Base-by-base conservation (phyloP, 495 filamentous ascomycete genomes). In the Clohesyomyces aquaticus region DNA sequence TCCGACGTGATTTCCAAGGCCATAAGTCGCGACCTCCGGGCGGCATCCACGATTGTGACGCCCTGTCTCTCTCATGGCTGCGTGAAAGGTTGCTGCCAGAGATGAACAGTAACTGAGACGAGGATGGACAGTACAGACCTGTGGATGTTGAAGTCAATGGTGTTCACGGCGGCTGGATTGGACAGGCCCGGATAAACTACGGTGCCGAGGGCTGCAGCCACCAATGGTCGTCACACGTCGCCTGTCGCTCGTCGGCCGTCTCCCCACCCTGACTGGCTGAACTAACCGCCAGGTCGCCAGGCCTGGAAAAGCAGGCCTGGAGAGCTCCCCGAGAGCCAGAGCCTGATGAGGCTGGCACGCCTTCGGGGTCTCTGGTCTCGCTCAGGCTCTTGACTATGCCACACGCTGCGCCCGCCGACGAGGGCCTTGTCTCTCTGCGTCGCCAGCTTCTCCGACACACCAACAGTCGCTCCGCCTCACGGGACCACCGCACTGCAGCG, bases 301-400 rank as follows among this genome's bases (percentile, higher is more conserved):
- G 26, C 4, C 23, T 52, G 16, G 48, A n/a, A n/a, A n/a, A n/a
- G n/a, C n/a, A n/a, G n/a, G n/a, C n/a, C n/a, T n/a, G n/a, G n/a
- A n/a, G n/a, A n/a, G n/a, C n/a, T n/a, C n/a, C n/a, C n/a, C n/a
- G n/a, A n/a, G n/a, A n/a, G n/a, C 42, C 16, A 11, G 19, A 57
- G 23, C 21, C 38, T 47, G 38, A 29, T 52, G 54, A 43, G 21
- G 58, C 47, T 53, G 48, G 58, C 21, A 2, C 23, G 27, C 19
- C 22, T 19, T 35, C 25, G 46, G 9, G n/a, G n/a, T n/a, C n/a
- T n/a, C n/a, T n/a, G n/a, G n/a, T n/a, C n/a, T n/a, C n/a, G n/a
- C n/a, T n/a, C n/a, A n/a, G n/a, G 18, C 42, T 50, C 18, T 59
- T 23, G 25, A 53, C 29, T 9, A 53, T 27, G 47, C 32, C 47